Evolutionary conservation across 2,329 filamentous ascomycete species (phyloP).

Genomic region (Ceratocystis eucalypticola): DNA sequence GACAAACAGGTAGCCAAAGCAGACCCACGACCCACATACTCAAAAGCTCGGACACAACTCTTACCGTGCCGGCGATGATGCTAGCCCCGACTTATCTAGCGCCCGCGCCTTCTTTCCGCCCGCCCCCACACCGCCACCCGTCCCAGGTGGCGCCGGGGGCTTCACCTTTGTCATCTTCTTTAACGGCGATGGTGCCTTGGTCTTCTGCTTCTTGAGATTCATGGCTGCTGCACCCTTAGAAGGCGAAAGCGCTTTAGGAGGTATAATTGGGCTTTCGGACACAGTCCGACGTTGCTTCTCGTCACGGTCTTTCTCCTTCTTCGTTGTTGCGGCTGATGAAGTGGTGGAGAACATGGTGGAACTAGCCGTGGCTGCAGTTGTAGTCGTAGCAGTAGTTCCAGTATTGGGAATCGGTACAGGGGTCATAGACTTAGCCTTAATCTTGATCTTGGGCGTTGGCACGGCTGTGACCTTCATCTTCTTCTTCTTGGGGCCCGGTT

Average conservation of each 20-base stretch:
- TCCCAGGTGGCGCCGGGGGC: constrained; percentile 27
- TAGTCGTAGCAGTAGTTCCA: constrained; percentile 17
- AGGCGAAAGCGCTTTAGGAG: constrained; percentile 28
- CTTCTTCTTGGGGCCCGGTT: constrained; percentile 43
- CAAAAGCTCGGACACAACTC: not conserved
- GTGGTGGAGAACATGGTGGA: constrained; percentile 9
- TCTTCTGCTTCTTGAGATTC: constrained; percentile 33
- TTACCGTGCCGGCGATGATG: constrained; percentile 31
- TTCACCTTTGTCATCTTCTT: constrained; percentile 27
- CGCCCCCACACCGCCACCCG: not conserved
- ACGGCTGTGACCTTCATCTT: constrained; percentile 35
- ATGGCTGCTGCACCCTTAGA: not conserved
- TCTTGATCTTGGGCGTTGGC: constrained; percentile 32
- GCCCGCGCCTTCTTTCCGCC: constrained; percentile 30
- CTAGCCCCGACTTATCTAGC: constrained; percentile 43
- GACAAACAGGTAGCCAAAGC: not conserved
- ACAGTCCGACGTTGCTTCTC: constrained; percentile 27
- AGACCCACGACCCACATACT: not conserved
- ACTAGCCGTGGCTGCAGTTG: not conserved
- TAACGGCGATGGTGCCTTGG: constrained; percentile 16
- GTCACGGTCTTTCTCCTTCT: constrained; percentile 33
- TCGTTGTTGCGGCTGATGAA: constrained; percentile 23
- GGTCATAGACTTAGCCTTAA: constrained; percentile 36
- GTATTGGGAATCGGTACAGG: constrained; percentile 18
- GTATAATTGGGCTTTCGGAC: constrained; percentile 22